A percentile compares a stretch with the other conserved stretches of the same genome.
Evolutionary conservation across 306 rosid genomes (phyloP).

Genomic region (Cucurbita moschata): DNA sequence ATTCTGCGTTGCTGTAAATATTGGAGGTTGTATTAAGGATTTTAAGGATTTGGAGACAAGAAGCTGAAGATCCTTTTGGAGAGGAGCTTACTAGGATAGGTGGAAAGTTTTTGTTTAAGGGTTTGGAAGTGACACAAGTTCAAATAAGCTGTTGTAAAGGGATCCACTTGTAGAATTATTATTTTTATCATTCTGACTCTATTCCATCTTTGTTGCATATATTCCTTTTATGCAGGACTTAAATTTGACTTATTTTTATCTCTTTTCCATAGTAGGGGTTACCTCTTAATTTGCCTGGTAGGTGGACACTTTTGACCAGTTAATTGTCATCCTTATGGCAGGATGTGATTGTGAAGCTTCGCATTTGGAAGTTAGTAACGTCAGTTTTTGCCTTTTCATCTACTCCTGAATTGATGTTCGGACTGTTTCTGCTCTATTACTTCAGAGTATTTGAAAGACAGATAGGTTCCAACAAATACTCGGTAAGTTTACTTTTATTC

Average conservation of each 20-base stretch:
- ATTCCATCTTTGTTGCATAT: not conserved
- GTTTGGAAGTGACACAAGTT: not conserved
- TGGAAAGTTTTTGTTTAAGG: not conserved
- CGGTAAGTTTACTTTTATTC: slow-evolving; percentile 28
- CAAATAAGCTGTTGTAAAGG: not conserved
- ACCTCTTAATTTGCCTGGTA: not conserved
- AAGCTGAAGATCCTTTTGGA: not conserved
- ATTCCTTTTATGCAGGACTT: not conserved
- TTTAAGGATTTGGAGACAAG: not conserved
- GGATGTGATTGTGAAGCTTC: slow-evolving; percentile 79
- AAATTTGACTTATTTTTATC: not conserved
- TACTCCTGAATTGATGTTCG: slow-evolving; percentile 90
- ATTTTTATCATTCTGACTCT: not conserved
- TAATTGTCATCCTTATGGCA: slow-evolving; percentile 21
- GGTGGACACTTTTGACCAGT: not conserved
- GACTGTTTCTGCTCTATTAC: slow-evolving; percentile 79
- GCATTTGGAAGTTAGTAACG: slow-evolving; percentile 63
- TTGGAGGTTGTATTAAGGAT: not conserved
- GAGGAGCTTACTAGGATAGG: not conserved
- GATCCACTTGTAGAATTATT: not conserved
- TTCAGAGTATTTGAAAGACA: slow-evolving; percentile 99
- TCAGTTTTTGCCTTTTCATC: slow-evolving; percentile 76
- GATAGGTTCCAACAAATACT: slow-evolving; percentile 87
- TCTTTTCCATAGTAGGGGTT: not conserved
- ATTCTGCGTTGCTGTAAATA: not conserved